Evolutionary conservation across 768 basidiomycete genomes (phyloP), one percentile per base, ranked within the genome.

Genomic region (Lepiota brunneoincarnata): DNA sequence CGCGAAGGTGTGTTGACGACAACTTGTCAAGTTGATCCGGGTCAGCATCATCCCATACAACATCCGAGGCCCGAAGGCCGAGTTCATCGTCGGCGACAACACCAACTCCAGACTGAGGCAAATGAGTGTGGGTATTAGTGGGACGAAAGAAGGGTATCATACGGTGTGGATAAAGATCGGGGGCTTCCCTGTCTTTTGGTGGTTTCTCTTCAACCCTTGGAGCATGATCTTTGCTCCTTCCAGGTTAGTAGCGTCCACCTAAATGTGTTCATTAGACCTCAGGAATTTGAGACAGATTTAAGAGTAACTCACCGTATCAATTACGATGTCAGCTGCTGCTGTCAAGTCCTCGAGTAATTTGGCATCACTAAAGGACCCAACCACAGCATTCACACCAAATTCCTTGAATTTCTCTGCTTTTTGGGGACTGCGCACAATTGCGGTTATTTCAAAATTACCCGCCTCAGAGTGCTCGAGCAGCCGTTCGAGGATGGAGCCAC

Each of bases 1-100:
- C 56, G 37, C 80, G 75, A 59, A 83, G 81, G 0, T 68, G 67
- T 50, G 76, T 75, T 5, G 73, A 76, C 6, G 59, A n/a, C n/a
- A n/a, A n/a, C 1, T 71, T 59, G 44, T 76, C 78, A n/a, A 85
- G 66, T 51, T 69, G 70, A 12, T 70, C 65, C 2, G 74, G 56
- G 51, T 83, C 70, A n/a, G 75, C 55, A 62, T 86, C 82, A 15
- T 71, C 74, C 63, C 78, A 83, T 12, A 84, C 65, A 2, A 57
- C 66, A 2, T 74, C 66, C 3, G 72, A 68, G 0, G 66, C 55
- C 42, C 61, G 63, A 55, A 74, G 66, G 3, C 81, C 83, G 43
- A 58, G 60, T 4, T 76, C 80, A 36, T 75, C 56, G 56, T 79
- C 77, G 5, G 62, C 59, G 15, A 81, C 59, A 17, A 76, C 71